These are phyloP conservation scores for Saccharomycopsis fermentans DNA, from an alignment of 805 yeast species.

Conservation along the genomic window DNA sequence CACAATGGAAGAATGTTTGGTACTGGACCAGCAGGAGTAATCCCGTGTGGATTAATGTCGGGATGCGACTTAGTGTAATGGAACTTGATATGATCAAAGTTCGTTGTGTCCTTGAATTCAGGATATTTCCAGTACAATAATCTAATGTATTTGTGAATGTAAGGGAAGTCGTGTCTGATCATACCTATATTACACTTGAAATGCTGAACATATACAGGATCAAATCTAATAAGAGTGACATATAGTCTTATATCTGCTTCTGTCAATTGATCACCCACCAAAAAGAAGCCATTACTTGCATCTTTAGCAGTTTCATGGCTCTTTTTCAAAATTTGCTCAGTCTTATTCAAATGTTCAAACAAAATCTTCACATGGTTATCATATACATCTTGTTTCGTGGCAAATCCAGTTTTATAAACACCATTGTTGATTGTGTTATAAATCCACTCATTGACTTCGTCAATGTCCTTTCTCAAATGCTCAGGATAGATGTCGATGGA, in stretches of 20 bases:
- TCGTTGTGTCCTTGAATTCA: slow-evolving; percentile 68
- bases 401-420: slow-evolving; percentile 88
- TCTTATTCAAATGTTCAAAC: slow-evolving; percentile 58
- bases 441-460: slow-evolving; percentile 70
- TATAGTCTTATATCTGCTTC: slow-evolving; percentile 86
- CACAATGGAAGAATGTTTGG: slow-evolving; percentile 56
- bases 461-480: slow-evolving; percentile 45
- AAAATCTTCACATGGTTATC: slow-evolving; percentile 54
- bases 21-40: slow-evolving; percentile 83
- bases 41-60: slow-evolving; percentile 68
- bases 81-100: slow-evolving; percentile 81
- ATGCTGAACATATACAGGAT: slow-evolving; percentile 89
- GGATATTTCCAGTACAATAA: slow-evolving; percentile 72
- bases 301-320: slow-evolving; percentile 28
- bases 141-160: slow-evolving; percentile 68
- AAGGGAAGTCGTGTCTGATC: slow-evolving; percentile 72
- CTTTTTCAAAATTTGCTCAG: slow-evolving; percentile 48
- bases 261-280: slow-evolving; percentile 60
- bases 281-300: slow-evolving; percentile 26
- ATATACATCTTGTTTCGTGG: slow-evolving; percentile 74
- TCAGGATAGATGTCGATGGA: slow-evolving; percentile 55
- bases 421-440: slow-evolving; percentile 85
- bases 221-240: slow-evolving; percentile 84
- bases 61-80: slow-evolving; percentile 86
- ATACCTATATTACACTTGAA: slow-evolving; percentile 84